Conservation (phyloP, 2,329 filamentous ascomycete species). For the Lecanoromycetidae sp. region DNA sequence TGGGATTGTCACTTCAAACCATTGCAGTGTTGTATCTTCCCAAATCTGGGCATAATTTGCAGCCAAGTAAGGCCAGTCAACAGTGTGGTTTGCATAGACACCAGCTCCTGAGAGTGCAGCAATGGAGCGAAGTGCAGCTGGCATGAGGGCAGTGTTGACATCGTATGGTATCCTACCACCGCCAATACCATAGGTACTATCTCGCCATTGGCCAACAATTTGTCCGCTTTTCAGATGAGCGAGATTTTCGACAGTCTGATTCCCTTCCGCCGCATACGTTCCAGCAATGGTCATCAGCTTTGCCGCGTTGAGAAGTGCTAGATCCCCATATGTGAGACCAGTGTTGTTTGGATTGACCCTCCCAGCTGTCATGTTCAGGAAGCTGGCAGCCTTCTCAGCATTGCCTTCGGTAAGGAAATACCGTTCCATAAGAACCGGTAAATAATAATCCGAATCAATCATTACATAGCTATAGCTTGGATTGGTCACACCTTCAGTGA, state of each 20-base stretch:
- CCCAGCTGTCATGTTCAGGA: constrained; percentile 29
- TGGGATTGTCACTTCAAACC: constrained; percentile 43
- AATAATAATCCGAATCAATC: constrained; percentile 51
- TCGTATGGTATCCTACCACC: constrained; percentile 53
- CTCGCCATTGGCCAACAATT: constrained; percentile 51
- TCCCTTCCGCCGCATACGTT: constrained; percentile 38
- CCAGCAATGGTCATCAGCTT: constrained; percentile 46
- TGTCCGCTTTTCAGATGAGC: constrained; percentile 45
- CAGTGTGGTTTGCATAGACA: constrained; percentile 38
- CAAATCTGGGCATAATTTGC: constrained; percentile 45
- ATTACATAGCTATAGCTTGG: constrained; percentile 48
- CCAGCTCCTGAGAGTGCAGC: constrained; percentile 38
- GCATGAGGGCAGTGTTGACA: constrained; percentile 51
- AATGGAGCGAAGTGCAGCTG: constrained; percentile 49
- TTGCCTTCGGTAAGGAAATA: constrained; percentile 43
- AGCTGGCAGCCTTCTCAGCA: constrained; percentile 27
- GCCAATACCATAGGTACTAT: constrained; percentile 48
- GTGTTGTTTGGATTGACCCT: constrained; percentile 40
- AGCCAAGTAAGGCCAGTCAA: constrained; percentile 36
- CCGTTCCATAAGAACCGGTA: constrained; percentile 45
- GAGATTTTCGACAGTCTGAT: constrained; percentile 42
- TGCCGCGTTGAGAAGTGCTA: constrained; percentile 42
- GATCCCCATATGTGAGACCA: constrained; percentile 41
- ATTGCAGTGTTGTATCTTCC: constrained; percentile 48
- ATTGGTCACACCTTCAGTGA: constrained; percentile 40